Conservation (phyloP, 1,284 basidiomycete species). For the Trichosporon inkin region DNA sequence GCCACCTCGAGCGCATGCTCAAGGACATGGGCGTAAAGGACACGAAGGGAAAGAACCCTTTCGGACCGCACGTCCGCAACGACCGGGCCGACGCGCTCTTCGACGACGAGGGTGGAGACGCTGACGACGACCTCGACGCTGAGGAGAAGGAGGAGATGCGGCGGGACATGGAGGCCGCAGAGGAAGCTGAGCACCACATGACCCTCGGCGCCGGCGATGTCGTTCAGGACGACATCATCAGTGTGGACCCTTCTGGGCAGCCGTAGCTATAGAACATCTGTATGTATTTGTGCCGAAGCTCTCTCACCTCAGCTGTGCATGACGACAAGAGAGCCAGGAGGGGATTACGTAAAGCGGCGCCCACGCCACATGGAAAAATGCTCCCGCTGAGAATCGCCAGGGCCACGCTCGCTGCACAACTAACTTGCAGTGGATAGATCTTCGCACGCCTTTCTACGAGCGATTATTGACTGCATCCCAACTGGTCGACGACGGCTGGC, state of each 20-base stretch:
- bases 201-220: slow-evolving; percentile 32
- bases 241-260: neutral
- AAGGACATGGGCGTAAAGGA: slow-evolving; percentile 73
- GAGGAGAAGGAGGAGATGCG: slow-evolving; percentile 58
- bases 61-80: slow-evolving; percentile 47
- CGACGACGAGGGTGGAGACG: slow-evolving; percentile 18
- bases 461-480: neutral
- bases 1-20: slow-evolving; percentile 75
- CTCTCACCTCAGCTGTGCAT: too few species aligned
- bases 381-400: neutral
- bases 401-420: neutral
- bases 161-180: slow-evolving; percentile 49
- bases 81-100: slow-evolving; percentile 42
- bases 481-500: slow-evolving; percentile 9
- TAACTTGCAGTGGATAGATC: slow-evolving; percentile 1
- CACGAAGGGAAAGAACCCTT: slow-evolving; percentile 58
- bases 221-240: slow-evolving; percentile 3
- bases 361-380: neutral
- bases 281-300: neutral
- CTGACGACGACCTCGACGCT: slow-evolving; percentile 49
- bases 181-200: slow-evolving; percentile 50
- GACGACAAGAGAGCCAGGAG: too few species aligned
- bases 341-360: too few species aligned
- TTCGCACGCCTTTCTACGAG: slow-evolving; percentile 19
- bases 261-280: neutral